A percentile compares a stretch with the other conserved stretches of the same genome.
Conservation (phyloP, 1,284 basidiomycete genomes). For the Termitomyces sp. region DNA sequence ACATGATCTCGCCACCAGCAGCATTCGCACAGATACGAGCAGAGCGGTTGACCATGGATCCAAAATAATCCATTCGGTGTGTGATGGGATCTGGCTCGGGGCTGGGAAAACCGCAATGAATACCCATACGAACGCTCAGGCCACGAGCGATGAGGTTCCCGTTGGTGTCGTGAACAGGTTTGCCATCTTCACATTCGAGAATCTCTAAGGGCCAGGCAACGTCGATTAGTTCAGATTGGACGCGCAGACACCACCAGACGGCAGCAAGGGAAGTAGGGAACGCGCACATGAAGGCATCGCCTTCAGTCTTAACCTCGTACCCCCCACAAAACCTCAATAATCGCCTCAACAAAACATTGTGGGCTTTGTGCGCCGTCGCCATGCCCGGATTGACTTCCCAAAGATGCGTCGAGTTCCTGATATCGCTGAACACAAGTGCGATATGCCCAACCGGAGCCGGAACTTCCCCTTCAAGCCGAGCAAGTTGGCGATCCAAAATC, state of each 20-base stretch:
- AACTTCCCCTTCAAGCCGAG: conserved; percentile 78
- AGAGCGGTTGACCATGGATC: conserved; percentile 89
- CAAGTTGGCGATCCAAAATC: conserved; percentile 49
- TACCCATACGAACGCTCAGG: conserved; percentile 94
- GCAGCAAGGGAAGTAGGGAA: conserved; percentile 89
- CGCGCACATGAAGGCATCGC: conserved; percentile 98
- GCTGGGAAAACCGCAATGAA: conserved; percentile 89
- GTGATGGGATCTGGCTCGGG: conserved; percentile 96
- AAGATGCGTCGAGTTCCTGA: conserved; percentile 93
- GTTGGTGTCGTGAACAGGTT: conserved; percentile 68
- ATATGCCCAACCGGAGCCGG: conserved; percentile 86
- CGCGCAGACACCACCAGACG: conserved; percentile 87
- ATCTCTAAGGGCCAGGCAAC: conserved; percentile 94
- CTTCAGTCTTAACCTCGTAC: conserved; percentile 99
- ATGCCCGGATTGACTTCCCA: conserved; percentile 98
- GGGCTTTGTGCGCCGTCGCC: conserved; percentile 90
- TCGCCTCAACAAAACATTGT: conserved; percentile 85
- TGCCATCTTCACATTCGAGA: conserved; percentile 88
- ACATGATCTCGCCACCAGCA: conserved; percentile 93
- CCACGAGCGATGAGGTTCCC: conserved; percentile 82
- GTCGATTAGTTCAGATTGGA: conserved; percentile 83
- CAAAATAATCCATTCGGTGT: conserved; percentile 96
- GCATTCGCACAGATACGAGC: conserved; percentile 84
- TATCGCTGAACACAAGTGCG: conserved; percentile 97
- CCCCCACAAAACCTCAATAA: conserved; percentile 90